phyloP scores from a whole-genome alignment of 139 green algal species.

The Ettlia oleoabundans region DNA sequence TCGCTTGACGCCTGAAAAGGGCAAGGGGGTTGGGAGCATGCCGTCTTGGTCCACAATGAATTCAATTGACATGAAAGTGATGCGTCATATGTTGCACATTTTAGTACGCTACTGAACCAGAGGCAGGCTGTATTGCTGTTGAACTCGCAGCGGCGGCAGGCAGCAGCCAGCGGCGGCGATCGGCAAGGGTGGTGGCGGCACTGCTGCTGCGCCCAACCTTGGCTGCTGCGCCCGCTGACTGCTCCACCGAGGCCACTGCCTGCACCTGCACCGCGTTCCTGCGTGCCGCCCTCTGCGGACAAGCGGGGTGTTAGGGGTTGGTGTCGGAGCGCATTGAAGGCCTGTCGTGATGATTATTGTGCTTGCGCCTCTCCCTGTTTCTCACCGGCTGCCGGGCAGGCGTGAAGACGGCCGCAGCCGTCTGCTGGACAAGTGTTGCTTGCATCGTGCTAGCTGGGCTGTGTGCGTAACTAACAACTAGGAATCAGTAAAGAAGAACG shows the following conservation, averaged over 20 bases:
- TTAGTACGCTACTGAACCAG: no score
- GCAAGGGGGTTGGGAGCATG: no score
- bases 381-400: conserved; percentile 17
- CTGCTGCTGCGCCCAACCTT: background rate
- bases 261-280: conserved; percentile 23
- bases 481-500: no score
- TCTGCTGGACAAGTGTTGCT: background rate
- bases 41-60: no score
- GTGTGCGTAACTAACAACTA: no score
- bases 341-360: no score
- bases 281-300: conserved; percentile 16
- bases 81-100: no score
- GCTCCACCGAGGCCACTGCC: conserved; percentile 31
- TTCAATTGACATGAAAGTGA: no score
- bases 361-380: background rate
- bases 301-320: no score
- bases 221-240: background rate
- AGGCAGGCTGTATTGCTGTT: background rate
- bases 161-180: background rate
- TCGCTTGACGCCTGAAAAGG: conserved; percentile 22
- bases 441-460: background rate
- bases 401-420: conserved; percentile 10
- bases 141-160: background rate
- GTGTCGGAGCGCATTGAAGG: no score
- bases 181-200: no score